Evolutionary conservation across 2,329 filamentous ascomycete species (phyloP).

Genomic region (Calonectria hawksworthii): DNA sequence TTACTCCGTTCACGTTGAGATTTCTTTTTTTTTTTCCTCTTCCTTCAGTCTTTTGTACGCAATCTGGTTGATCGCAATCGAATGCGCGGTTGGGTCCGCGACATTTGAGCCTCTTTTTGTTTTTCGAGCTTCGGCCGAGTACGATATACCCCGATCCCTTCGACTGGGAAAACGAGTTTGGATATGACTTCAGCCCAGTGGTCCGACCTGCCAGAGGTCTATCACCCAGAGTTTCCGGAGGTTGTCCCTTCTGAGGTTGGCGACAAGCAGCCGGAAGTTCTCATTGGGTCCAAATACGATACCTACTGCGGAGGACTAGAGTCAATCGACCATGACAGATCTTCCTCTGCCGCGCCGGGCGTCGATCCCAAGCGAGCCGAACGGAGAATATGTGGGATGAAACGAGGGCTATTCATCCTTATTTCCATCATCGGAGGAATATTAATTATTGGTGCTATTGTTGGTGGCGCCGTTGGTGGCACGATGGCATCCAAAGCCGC

Average conservation of each 20-base stretch:
- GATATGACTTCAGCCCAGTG: neutral
- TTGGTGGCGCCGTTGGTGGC: slow-evolving; percentile 14
- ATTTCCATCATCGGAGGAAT: neutral
- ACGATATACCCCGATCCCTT: too few relatives aligned
- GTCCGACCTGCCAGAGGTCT: slow-evolving; percentile 2
- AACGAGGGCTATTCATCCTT: slow-evolving; percentile 2
- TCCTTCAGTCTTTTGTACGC: neutral
- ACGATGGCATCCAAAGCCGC: neutral
- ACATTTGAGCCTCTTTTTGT: neutral
- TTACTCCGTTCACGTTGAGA: neutral
- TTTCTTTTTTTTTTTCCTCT: neutral
- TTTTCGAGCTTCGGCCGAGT: neutral
- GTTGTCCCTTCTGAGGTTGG: neutral
- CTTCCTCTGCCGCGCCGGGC: neutral
- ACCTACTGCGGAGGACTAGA: neutral
- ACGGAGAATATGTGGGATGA: slow-evolving; percentile 19
- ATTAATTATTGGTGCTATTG: slow-evolving; percentile 14
- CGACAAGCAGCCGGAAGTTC: neutral
- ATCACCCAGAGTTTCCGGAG: neutral
- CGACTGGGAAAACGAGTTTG: neutral
- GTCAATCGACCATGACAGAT: neutral
- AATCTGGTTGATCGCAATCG: neutral
- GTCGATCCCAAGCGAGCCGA: neutral
- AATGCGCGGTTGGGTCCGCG: neutral
- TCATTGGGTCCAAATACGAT: neutral